These are phyloP conservation scores for Curvularia lunata DNA, from an alignment of 2,329 filamentous ascomycete genomes.

Conservation along the genomic window DNA sequence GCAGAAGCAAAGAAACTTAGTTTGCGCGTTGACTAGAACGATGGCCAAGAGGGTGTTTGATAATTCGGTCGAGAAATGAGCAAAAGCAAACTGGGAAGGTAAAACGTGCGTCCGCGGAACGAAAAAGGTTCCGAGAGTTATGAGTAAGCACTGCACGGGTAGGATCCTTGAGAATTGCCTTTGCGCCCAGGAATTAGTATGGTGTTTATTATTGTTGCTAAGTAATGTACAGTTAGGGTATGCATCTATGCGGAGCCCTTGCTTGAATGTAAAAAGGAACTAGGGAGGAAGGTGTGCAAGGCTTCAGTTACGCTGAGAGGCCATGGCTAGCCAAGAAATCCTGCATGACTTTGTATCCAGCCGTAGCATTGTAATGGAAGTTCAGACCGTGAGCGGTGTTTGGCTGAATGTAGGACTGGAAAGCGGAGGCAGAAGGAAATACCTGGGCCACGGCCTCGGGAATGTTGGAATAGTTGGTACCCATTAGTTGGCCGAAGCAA, in stretches of 20 bases:
- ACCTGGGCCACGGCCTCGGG: constrained; percentile 52
- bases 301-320: constrained; percentile 14
- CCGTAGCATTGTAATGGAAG: constrained; percentile 53
- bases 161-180: background rate
- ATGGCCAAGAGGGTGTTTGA: background rate
- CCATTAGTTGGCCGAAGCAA: constrained; percentile 54
- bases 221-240: background rate
- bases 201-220: background rate
- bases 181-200: background rate
- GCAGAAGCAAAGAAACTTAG: background rate
- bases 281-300: background rate
- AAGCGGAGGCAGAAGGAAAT: constrained; percentile 57
- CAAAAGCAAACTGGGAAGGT: background rate
- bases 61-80: no score
- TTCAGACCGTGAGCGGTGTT: constrained; percentile 58
- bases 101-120: no score
- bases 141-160: background rate
- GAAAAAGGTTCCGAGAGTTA: background rate
- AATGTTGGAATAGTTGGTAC: constrained; percentile 52
- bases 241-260: background rate
- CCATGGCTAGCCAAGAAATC: constrained; percentile 43
- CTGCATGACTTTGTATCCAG: constrained; percentile 49
- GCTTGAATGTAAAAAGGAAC: background rate
- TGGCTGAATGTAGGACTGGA: constrained; percentile 62
- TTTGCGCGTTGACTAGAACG: background rate